These are phyloP conservation scores for Boechera stricta DNA, from an alignment of 345 rosid species.

Conservation along the genomic window DNA sequence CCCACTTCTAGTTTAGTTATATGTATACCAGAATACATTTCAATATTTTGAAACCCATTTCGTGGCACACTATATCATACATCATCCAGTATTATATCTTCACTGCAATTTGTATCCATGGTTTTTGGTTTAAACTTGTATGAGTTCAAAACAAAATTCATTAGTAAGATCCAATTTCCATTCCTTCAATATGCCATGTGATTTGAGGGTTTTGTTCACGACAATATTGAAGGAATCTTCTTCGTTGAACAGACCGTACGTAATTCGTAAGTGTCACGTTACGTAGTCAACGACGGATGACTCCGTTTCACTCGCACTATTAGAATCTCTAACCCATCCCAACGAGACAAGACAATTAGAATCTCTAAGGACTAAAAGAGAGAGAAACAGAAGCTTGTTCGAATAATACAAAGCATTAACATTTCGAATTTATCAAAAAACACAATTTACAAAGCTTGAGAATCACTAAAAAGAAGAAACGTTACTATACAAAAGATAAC, in stretches of 20 bases:
- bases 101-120: not conserved
- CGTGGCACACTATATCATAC: not conserved
- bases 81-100: not conserved
- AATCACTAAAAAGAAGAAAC: slow-evolving; percentile 10
- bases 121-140: not conserved
- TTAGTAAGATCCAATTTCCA: not conserved
- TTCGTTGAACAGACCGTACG: slow-evolving; percentile 13
- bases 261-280: slow-evolving; percentile 1
- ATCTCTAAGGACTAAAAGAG: not conserved
- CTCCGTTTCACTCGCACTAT: slow-evolving; percentile 7
- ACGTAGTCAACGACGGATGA: not conserved
- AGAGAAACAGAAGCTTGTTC: slow-evolving; percentile 8
- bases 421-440: not conserved
- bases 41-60: not conserved
- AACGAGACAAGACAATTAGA: not conserved
- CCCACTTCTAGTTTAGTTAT: not conserved
- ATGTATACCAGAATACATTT: too few relatives aligned
- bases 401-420: slow-evolving; percentile 14
- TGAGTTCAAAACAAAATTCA: not conserved
- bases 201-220: not conserved
- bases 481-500: slow-evolving; percentile 7
- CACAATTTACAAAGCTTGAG: slow-evolving; percentile 13
- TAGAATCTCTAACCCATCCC: too few relatives aligned
- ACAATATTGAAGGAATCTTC: slow-evolving; percentile 13
- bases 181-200: not conserved